Evolutionary conservation across 1,139 yeast genomes (phyloP).

Genomic region (Hansenula anomala): DNA sequence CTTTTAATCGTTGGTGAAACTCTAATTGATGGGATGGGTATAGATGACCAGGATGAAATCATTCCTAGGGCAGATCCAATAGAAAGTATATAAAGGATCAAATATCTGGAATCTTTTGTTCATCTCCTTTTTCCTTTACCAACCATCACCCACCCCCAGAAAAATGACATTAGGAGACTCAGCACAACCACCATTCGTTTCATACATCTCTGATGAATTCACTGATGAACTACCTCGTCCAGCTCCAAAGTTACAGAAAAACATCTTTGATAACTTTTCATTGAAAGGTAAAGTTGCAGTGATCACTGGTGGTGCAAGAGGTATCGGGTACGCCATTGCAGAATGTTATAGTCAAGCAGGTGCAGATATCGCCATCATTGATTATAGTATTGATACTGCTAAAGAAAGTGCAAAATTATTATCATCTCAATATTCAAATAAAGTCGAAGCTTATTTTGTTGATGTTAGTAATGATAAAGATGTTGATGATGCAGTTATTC

Average conservation of each 20-base stretch:
- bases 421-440: constrained; percentile 56
- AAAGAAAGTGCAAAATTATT: constrained; percentile 56
- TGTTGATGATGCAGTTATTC: constrained; percentile 51
- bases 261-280: constrained; percentile 48
- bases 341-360: constrained; percentile 88
- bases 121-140: no score
- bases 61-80: no score
- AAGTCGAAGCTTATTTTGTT: constrained; percentile 68
- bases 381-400: constrained; percentile 56
- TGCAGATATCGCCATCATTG: constrained; percentile 80
- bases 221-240: constrained; percentile 24
- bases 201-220: constrained; percentile 26
- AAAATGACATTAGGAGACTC: constrained; percentile 4
- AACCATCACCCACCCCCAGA: no score
- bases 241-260: constrained; percentile 24
- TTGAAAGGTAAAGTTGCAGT: constrained; percentile 81
- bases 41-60: no score
- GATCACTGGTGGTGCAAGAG: constrained; percentile 81
- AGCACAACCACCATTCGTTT: constrained; percentile 14
- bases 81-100: no score
- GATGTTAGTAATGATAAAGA: constrained; percentile 53
- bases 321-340: constrained; percentile 82
- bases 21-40: no score
- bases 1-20: no score
- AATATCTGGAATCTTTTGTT: no score